Base-by-base conservation (phyloP, 331 rosid species). In the Malus hybrid region DNA sequence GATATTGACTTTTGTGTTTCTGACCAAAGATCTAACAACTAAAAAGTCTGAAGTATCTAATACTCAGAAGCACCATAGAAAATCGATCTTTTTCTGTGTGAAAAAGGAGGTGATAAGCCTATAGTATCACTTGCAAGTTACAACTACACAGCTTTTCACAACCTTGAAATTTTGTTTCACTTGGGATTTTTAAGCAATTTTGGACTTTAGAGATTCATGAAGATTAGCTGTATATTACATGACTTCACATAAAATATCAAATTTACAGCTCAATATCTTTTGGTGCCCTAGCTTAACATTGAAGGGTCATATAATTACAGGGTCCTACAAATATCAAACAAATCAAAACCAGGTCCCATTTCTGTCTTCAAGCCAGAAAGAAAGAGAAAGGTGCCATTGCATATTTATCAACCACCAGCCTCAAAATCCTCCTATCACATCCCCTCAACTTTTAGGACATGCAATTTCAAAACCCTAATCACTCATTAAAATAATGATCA, bases 381-480 rank as follows among this genome's bases (percentile, higher is more conserved):
- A 36, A 60, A 72, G 57, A 16, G 27, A 72, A 36, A 22, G 67
- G 24, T 31, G 8, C 22, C 52, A 50, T 6, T 15, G 56, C 56
- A 50, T 42, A 10, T 50, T 50, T 67, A 59, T 66, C 78, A 66
- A 55, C 32, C 50, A 46, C 65, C 13, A 61, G 5, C 14, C 48
- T 42, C 48, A 10, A 42, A 10, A 42, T 42, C 48, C 48, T 42
- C 48, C 48, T 42, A 10, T 42, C 48, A 10, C 31, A 65, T 16
- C 67, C 60, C 68, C 55, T 13, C 67, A 42, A 34, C 79, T 68
- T 79, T 66, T 5, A 16, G 78, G 33, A 73, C 74, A 79, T 56
- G 74, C 55, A 28, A 33, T 71, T 72, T 29, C 9, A 65, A 57
- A 33, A 42, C 28, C 32, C 28, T 36, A 27, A 27, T 60, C 60